Percentiles rank a stretch among this genome's conserved stretches.
phyloP scores from a whole-genome alignment of 768 basidiomycete species.

The Omphalotus guepiniiformis region DNA sequence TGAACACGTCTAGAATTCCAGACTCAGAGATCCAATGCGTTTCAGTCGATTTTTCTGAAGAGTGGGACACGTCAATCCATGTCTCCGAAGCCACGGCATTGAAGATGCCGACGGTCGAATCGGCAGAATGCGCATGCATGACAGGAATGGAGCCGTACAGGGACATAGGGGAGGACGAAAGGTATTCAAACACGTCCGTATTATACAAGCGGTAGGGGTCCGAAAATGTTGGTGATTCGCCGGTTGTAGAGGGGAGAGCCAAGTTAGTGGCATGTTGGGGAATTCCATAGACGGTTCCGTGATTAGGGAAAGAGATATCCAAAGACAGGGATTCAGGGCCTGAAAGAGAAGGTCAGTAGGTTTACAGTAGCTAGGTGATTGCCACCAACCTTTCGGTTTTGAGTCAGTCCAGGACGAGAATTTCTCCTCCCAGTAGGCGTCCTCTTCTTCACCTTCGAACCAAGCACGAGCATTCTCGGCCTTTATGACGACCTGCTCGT shows the following conservation, averaged over 20 bases:
- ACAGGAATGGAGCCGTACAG: conserved; percentile 92
- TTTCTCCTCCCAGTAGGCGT: conserved; percentile 86
- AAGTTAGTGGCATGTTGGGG: conserved; percentile 93
- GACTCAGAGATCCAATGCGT: conserved; percentile 99
- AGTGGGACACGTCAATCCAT: conserved; percentile 87
- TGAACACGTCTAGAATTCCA: conserved; percentile 90
- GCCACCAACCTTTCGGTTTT: conserved; percentile 88
- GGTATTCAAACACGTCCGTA: conserved; percentile 94
- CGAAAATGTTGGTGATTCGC: conserved; percentile 67
- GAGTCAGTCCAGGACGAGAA: conserved; percentile 86
- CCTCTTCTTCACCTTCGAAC: conserved; percentile 88
- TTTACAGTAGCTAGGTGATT: background rate
- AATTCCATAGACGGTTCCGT: conserved; percentile 90
- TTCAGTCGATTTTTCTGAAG: conserved; percentile 61
- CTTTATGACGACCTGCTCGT: conserved; percentile 51
- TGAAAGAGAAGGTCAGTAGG: conserved; percentile 25
- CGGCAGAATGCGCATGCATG: conserved; percentile 87
- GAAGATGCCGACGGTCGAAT: conserved; percentile 88
- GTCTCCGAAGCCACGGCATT: conserved; percentile 87
- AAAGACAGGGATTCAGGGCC: conserved; percentile 93
- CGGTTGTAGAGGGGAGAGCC: conserved; percentile 83
- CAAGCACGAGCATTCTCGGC: conserved; percentile 53
- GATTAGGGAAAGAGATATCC: conserved; percentile 91
- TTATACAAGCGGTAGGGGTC: conserved; percentile 97
- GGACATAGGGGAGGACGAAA: conserved; percentile 70